Evolutionary conservation across 2,329 filamentous ascomycete species (phyloP).

Genomic region (Neofusicoccum laricinum): DNA sequence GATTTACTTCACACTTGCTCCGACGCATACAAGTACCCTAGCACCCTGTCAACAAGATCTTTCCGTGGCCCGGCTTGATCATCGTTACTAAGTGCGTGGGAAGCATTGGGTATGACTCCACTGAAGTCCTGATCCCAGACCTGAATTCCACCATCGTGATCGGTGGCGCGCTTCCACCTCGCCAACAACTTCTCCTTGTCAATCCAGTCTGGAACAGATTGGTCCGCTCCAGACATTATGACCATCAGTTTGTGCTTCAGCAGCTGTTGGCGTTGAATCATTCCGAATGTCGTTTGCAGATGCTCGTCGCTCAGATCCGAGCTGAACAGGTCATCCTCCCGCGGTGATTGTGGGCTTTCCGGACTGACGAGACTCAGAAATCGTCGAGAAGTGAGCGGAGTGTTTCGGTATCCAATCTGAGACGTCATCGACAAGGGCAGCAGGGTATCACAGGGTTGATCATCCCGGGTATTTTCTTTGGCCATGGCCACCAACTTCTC

Average conservation of each 20-base stretch:
- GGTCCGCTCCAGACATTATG: constrained; percentile 44
- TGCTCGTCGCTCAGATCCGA: constrained; percentile 28
- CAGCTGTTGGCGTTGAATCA: constrained; percentile 28
- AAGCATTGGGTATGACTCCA: constrained; percentile 47
- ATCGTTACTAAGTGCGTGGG: constrained; percentile 48
- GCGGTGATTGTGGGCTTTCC: constrained; percentile 20
- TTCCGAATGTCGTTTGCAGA: constrained; percentile 29
- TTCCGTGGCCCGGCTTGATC: constrained; percentile 43
- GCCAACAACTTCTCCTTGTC: constrained; percentile 44
- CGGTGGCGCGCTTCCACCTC: constrained; percentile 43
- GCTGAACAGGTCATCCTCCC: constrained; percentile 25
- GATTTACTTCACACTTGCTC: not conserved
- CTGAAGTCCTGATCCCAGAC: constrained; percentile 50
- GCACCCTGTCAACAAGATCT: constrained; percentile 21
- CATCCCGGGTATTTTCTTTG: constrained; percentile 23
- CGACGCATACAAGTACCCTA: constrained; percentile 12
- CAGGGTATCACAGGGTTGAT: constrained; percentile 28
- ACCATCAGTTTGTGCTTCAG: constrained; percentile 38
- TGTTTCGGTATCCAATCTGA: constrained; percentile 28
- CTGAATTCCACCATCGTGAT: constrained; percentile 26
- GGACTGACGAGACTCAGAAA: constrained; percentile 24
- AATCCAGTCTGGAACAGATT: constrained; percentile 43
- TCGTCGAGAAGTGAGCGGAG: constrained; percentile 18
- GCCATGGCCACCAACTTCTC: constrained; percentile 21
- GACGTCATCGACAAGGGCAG: constrained; percentile 33